Evolutionary conservation across 2,329 filamentous ascomycete species (phyloP).

Genomic region (Rasamsonia emersonii): DNA sequence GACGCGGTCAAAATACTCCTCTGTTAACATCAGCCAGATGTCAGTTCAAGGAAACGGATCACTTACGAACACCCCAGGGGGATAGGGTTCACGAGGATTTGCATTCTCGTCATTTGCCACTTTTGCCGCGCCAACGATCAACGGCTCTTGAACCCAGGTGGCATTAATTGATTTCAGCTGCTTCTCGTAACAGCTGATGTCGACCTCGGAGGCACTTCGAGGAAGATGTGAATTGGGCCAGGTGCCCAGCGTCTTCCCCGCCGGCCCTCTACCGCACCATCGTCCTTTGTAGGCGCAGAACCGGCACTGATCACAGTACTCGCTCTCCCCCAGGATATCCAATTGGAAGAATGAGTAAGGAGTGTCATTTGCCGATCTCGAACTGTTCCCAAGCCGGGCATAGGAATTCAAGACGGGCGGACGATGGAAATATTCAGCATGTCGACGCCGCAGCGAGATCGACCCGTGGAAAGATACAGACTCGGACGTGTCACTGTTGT

Average conservation of each 20-base stretch:
- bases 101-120: slow-evolving; percentile 3
- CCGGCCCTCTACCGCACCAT: slow-evolving; percentile 9
- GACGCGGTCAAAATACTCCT: too few relatives aligned
- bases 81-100: slow-evolving; percentile 1
- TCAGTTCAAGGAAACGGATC: background rate
- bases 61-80: slow-evolving; percentile 7
- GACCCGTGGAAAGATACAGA: slow-evolving; percentile 14
- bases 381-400: slow-evolving; percentile 4
- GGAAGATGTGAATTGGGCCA: slow-evolving; percentile 1
- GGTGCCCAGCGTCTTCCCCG: slow-evolving; percentile 1
- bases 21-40: background rate
- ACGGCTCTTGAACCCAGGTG: slow-evolving; percentile 10
- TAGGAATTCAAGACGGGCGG: slow-evolving; percentile 20
- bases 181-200: slow-evolving; percentile 1
- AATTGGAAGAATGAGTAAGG: slow-evolving; percentile 7
- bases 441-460: slow-evolving; percentile 18
- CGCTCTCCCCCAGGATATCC: slow-evolving; percentile 5
- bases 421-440: slow-evolving; percentile 23
- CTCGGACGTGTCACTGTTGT: slow-evolving; percentile 9
- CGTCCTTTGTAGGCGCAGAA: slow-evolving; percentile 7
- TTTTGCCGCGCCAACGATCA: slow-evolving; percentile 9
- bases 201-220: slow-evolving; percentile 4
- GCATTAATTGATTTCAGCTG: slow-evolving; percentile 8
- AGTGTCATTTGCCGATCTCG: slow-evolving; percentile 1
- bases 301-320: slow-evolving; percentile 9